A percentile compares a stretch with the other conserved stretches of the same genome.
phyloP scores from a whole-genome alignment of 768 basidiomycete species.

The Boletus fagicola region DNA sequence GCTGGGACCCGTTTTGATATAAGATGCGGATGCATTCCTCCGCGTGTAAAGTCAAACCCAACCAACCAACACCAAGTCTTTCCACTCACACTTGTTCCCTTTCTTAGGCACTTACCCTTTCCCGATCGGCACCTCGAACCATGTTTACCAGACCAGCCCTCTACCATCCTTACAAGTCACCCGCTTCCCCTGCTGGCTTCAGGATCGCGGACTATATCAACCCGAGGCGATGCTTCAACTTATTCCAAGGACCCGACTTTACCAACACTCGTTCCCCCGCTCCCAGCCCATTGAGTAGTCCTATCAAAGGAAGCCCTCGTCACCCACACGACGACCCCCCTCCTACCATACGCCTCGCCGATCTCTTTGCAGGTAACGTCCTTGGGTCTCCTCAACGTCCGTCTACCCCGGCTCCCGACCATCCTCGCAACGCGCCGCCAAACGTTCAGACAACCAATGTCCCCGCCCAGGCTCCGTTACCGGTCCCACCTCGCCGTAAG shows the following conservation, averaged over 20 bases:
- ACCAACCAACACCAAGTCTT: conserved; percentile 1
- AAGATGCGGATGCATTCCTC: conserved; percentile 9
- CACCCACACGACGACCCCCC: conserved; percentile 8
- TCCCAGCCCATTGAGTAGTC: conserved; percentile 21
- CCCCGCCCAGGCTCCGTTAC: not conserved
- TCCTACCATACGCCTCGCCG: conserved; percentile 6
- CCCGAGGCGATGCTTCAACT: conserved; percentile 21
- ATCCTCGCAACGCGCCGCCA: not conserved
- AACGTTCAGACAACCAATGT: not conserved
- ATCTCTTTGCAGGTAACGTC: not conserved
- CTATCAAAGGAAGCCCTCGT: not conserved
- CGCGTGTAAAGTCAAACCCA: not conserved
- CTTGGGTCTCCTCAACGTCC: not conserved
- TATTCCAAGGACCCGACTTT: conserved; percentile 14
- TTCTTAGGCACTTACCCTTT: not conserved
- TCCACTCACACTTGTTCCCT: not conserved
- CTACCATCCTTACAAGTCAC: conserved; percentile 16
- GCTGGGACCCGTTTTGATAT: conserved; percentile 13
- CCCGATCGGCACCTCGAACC: not conserved
- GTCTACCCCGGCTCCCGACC: not conserved
- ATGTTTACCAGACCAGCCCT: conserved; percentile 21
- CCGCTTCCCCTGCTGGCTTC: conserved; percentile 28
- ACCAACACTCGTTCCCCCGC: conserved; percentile 11
- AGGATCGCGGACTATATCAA: conserved; percentile 21
- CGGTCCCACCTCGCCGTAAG: conserved; percentile 8